These are phyloP conservation scores for Sclerotinia borealis DNA, from an alignment of 2,329 filamentous ascomycete genomes.

Conservation along the genomic window DNA sequence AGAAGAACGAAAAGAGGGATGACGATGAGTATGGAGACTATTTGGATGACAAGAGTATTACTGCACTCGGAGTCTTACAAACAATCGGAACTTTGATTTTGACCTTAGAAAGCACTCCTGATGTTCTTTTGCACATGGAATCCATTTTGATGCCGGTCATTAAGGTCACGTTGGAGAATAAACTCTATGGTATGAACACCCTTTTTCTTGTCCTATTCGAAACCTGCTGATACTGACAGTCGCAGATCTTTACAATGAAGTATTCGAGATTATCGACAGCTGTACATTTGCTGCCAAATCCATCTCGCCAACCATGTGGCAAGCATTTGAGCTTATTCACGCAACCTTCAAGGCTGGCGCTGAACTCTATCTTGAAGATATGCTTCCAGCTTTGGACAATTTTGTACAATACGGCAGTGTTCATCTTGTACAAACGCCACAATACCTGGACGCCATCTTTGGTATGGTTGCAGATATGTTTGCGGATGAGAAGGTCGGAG, in stretches of 20 bases:
- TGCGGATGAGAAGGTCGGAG: conserved; percentile 82
- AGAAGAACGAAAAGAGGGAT: conserved; percentile 73
- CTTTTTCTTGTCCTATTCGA: not conserved
- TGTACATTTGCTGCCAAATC: conserved; percentile 96
- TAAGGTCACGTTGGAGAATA: conserved; percentile 92
- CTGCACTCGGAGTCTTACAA: conserved; percentile 89
- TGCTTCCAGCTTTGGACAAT: conserved; percentile 96
- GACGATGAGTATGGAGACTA: conserved; percentile 82
- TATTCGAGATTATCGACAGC: conserved; percentile 98
- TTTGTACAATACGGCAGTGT: conserved; percentile 89
- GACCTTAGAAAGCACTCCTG: conserved; percentile 92
- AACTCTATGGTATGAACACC: conserved; percentile 69
- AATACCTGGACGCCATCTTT: conserved; percentile 81
- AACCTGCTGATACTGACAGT: conserved; percentile 22
- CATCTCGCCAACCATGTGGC: conserved; percentile 97
- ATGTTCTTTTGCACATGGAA: conserved; percentile 90
- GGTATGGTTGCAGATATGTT: conserved; percentile 97
- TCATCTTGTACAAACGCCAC: conserved; percentile 73
- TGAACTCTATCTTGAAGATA: conserved; percentile 95
- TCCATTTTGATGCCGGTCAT: conserved; percentile 97
- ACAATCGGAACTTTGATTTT: conserved; percentile 97
- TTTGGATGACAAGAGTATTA: conserved; percentile 97
- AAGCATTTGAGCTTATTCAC: conserved; percentile 94
- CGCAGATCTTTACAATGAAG: conserved; percentile 87
- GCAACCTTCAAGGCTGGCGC: conserved; percentile 95